Evolutionary conservation across 2,329 filamentous ascomycete genomes (phyloP).

Genomic region (Paraconiothyrium brasiliense): DNA sequence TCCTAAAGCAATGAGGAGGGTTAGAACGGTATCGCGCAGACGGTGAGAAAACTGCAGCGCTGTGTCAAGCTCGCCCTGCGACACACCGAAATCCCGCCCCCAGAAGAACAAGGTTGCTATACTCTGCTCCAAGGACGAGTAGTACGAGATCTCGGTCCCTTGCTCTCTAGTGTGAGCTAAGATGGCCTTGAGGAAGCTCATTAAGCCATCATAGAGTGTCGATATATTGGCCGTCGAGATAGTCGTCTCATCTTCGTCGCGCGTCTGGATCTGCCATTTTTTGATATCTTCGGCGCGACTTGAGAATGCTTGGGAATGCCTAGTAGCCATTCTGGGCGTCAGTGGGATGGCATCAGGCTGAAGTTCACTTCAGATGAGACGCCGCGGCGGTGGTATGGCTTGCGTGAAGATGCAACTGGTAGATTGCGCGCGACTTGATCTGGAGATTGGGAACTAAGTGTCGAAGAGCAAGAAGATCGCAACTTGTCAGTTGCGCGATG

Average conservation of each 20-base stretch:
- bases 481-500: neutral
- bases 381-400: too few species aligned
- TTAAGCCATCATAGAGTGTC: constrained; percentile 7
- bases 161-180: neutral
- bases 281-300: constrained; percentile 5
- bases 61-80: constrained; percentile 15
- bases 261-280: constrained; percentile 7
- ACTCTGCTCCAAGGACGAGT: neutral
- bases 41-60: constrained; percentile 15
- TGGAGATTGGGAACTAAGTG: neutral
- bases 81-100: constrained; percentile 16
- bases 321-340: neutral
- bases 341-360: neutral
- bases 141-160: neutral
- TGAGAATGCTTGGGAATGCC: neutral
- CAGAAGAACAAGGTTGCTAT: constrained; percentile 16
- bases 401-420: neutral
- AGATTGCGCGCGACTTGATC: neutral
- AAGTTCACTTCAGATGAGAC: neutral
- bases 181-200: constrained; percentile 10
- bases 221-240: constrained; percentile 10
- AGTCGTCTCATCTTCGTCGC: neutral
- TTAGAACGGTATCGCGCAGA: constrained; percentile 15
- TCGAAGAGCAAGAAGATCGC: neutral
- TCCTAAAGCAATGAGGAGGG: constrained; percentile 12